Percentiles rank a stretch among this genome's conserved stretches.
Conservation (phyloP, 805 yeast genomes). For the Candida methanosorbosa region DNA sequence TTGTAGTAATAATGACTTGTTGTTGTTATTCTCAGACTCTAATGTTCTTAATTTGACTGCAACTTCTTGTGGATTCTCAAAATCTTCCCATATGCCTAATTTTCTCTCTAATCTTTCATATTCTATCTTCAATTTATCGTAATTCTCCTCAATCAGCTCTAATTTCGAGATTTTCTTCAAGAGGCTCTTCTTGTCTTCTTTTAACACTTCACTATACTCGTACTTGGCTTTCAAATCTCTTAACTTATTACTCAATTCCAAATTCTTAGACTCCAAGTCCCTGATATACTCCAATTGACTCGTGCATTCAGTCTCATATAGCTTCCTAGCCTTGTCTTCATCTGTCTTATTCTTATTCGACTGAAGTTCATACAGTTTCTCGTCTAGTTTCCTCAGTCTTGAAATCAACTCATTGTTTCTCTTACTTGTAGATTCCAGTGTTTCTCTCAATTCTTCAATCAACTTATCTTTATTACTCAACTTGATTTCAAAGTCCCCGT, state of each 20-base stretch:
- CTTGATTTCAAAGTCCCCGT: conserved; percentile 1
- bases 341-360: conserved; percentile 5
- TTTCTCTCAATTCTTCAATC: conserved; percentile 1
- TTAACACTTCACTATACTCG: conserved; percentile 39
- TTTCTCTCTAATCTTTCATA: conserved; percentile 38
- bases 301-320: conserved; percentile 21
- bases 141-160: conserved; percentile 34
- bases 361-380: conserved; percentile 5
- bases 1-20: too few species aligned
- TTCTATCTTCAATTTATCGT: conserved; percentile 41
- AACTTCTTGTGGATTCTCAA: conserved; percentile 16
- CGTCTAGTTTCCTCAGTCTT: conserved; percentile 6
- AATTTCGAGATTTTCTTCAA: conserved; percentile 27
- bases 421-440: conserved; percentile 2
- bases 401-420: conserved; percentile 15
- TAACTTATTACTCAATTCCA: conserved; percentile 44
- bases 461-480: conserved; percentile 1
- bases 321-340: conserved; percentile 21
- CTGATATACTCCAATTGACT: conserved; percentile 36
- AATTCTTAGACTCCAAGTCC: conserved; percentile 42
- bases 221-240: conserved; percentile 38
- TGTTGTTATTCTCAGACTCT: conserved; percentile 2
- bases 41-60: conserved; percentile 3
- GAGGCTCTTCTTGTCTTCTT: conserved; percentile 43
- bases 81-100: conserved; percentile 37